Evolutionary conservation across 495 filamentous ascomycete species (phyloP).

Genomic region (Pseudevernia furfuracea): DNA sequence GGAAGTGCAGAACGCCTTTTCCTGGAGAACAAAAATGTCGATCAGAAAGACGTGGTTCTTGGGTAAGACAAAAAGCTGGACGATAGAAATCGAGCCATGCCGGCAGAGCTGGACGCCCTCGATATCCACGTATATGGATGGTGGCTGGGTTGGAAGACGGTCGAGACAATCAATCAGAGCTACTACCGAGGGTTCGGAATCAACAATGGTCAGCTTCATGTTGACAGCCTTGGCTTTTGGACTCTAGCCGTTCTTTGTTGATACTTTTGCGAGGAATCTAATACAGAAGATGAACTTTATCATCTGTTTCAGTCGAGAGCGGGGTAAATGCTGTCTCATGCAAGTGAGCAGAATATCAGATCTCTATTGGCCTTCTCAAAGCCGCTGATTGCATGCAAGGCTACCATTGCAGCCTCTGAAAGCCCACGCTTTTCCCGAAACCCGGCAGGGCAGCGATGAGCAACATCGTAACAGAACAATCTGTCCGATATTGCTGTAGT

Average conservation of each 20-base stretch:
- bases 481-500: no score
- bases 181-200: constrained; percentile 8
- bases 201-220: constrained; percentile 17
- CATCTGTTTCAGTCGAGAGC: background rate
- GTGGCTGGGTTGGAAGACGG: constrained; percentile 28
- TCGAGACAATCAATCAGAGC: constrained; percentile 19
- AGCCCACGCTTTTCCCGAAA: background rate
- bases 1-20: constrained; percentile 38
- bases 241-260: background rate
- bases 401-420: background rate
- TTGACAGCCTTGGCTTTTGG: background rate
- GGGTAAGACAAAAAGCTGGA: constrained; percentile 36
- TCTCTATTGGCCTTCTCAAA: background rate
- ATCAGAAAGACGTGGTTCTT: constrained; percentile 38
- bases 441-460: background rate
- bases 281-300: background rate
- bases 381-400: background rate
- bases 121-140: constrained; percentile 47
- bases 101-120: constrained; percentile 46
- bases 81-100: constrained; percentile 44
- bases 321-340: background rate
- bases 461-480: no score
- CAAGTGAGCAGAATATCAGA: background rate
- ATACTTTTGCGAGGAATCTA: background rate
- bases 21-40: constrained; percentile 42